These are phyloP conservation scores for Apocynum venetum DNA, from an alignment of 257 asterid genomes.

Conservation along the genomic window DNA sequence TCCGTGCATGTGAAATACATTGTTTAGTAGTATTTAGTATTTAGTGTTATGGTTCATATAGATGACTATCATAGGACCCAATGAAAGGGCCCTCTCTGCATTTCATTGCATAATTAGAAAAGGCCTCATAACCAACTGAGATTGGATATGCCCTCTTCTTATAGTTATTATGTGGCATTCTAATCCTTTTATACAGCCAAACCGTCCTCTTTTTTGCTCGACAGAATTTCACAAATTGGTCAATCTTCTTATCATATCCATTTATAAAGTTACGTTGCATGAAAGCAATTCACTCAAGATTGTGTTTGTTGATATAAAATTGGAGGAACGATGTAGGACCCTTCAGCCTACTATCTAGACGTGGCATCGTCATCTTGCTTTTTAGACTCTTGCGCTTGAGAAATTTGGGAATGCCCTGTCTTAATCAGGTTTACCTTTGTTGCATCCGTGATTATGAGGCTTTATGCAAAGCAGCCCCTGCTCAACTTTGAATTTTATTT, in stretches of 20 bases:
- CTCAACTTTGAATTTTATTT: too few relatives aligned
- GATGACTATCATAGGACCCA: too few relatives aligned
- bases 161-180: constrained; percentile 27
- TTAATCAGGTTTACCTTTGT: background rate
- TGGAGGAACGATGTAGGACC: constrained; percentile 9
- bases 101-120: background rate
- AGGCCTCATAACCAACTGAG: background rate
- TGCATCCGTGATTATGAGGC: background rate
- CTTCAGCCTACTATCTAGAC: background rate
- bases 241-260: background rate
- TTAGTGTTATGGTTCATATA: too few relatives aligned
- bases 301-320: background rate
- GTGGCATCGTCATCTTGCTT: constrained; percentile 9
- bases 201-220: background rate
- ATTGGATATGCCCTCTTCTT: constrained; percentile 3
- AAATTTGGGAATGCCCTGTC: background rate
- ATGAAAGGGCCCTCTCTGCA: background rate
- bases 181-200: constrained; percentile 11
- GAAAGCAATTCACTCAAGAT: constrained; percentile 3
- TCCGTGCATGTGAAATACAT: too few relatives aligned
- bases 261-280: constrained; percentile 19
- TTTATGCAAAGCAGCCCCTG: too few relatives aligned
- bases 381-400: background rate
- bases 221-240: constrained; percentile 5
- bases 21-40: too few relatives aligned